A percentile compares a stretch with the other conserved stretches of the same genome.
Conservation (phyloP, 192 early-diverging fungal species). For the Coemansia sp. region DNA sequence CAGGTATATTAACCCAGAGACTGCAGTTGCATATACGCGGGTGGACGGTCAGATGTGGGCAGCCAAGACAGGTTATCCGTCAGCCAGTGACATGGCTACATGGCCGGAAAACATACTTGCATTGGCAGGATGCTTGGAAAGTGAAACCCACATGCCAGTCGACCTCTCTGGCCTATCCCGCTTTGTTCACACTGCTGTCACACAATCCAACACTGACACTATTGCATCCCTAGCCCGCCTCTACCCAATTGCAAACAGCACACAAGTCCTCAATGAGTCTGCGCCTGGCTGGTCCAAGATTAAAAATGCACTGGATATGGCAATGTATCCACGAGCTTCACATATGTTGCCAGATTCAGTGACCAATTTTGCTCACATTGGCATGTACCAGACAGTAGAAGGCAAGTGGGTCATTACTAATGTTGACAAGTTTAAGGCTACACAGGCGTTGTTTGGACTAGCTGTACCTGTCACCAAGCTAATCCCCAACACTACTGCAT, state of each 20-base stretch:
- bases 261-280: neutral
- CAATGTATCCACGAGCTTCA: neutral
- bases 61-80: conserved; percentile 5
- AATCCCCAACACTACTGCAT: too few species aligned
- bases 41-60: conserved; percentile 21
- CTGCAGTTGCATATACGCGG: conserved; percentile 22
- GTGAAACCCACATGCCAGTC: neutral
- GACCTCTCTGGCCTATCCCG: too few species aligned
- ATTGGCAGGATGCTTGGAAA: neutral
- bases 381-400: neutral
- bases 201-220: neutral
- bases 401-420: neutral
- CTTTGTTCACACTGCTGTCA: neutral
- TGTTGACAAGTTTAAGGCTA: neutral
- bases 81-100: neutral
- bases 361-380: neutral
- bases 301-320: neutral
- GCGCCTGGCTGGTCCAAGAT: neutral
- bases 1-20: conserved; percentile 25
- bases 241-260: neutral
- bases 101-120: neutral
- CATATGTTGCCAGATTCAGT: neutral
- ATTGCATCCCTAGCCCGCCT: neutral
- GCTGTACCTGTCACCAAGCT: neutral
- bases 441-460: neutral